Evolutionary conservation across 768 basidiomycete species (phyloP).

Genomic region (Mycena filopes): DNA sequence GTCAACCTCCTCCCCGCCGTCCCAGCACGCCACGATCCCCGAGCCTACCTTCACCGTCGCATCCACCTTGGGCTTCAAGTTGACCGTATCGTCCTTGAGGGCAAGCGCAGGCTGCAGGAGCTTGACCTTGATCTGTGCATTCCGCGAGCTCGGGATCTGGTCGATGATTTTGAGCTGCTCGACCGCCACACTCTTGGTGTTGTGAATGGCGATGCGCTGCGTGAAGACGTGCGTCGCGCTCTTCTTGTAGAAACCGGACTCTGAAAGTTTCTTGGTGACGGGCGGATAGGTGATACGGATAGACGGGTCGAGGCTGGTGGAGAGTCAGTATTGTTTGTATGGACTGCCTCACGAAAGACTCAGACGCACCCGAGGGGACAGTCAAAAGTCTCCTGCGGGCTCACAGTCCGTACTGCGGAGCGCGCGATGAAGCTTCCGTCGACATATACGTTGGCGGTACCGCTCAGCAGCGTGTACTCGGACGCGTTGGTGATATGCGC

Average conservation of each 20-base stretch:
- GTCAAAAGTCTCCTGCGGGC: slow-evolving; percentile 56
- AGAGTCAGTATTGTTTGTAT: background rate
- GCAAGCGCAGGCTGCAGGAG: slow-evolving; percentile 31
- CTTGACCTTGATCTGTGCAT: slow-evolving; percentile 36
- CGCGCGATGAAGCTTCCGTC: slow-evolving; percentile 67
- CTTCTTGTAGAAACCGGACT: slow-evolving; percentile 49
- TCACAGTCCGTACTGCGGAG: slow-evolving; percentile 53
- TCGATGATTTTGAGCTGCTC: slow-evolving; percentile 50
- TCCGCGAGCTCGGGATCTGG: slow-evolving; percentile 51
- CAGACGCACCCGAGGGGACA: slow-evolving; percentile 56
- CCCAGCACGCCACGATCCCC: slow-evolving; percentile 52
- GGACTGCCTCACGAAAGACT: slow-evolving; percentile 15
- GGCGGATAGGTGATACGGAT: slow-evolving; percentile 54
- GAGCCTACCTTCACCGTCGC: slow-evolving; percentile 37
- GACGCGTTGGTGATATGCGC: slow-evolving; percentile 64
- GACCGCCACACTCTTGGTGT: slow-evolving; percentile 46
- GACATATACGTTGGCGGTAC: slow-evolving; percentile 61
- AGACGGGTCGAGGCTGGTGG: slow-evolving; percentile 50
- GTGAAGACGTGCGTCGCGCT: slow-evolving; percentile 43
- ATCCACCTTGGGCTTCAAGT: background rate
- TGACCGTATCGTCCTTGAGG: background rate
- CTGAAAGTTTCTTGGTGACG: slow-evolving; percentile 44
- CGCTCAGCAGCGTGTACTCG: slow-evolving; percentile 61
- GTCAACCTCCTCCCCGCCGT: slow-evolving; percentile 47
- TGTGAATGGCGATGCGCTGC: slow-evolving; percentile 52